Percentiles rank a stretch among this genome's conserved stretches.
These are phyloP conservation scores for Saccharomycopsis schoenii DNA, from an alignment of 805 yeast genomes.

Conservation along the genomic window DNA sequence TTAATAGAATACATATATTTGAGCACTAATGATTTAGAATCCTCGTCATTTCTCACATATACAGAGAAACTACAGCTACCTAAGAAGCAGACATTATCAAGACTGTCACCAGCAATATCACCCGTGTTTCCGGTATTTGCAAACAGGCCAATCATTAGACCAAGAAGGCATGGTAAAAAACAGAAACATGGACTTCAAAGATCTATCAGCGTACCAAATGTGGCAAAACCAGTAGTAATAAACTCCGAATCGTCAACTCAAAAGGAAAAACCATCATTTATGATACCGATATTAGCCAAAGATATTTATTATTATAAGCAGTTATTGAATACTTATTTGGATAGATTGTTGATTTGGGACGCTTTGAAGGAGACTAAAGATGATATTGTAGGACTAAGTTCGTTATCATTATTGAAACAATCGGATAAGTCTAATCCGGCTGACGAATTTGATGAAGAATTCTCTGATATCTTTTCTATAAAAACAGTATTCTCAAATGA, in stretches of 20 bases:
- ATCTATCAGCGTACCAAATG: not conserved
- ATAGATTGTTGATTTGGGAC: slow-evolving; percentile 17
- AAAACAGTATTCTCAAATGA: slow-evolving; percentile 6
- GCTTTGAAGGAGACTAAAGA: slow-evolving; percentile 9
- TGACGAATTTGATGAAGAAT: not conserved
- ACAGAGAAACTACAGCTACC: not conserved
- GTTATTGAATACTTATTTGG: slow-evolving; percentile 11
- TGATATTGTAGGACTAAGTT: not conserved
- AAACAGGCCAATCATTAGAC: not conserved
- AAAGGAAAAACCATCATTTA: not conserved
- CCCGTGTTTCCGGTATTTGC: not conserved
- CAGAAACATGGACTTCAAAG: not conserved
- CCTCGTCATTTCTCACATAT: not conserved
- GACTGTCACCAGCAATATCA: not conserved
- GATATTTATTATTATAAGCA: slow-evolving; percentile 5
- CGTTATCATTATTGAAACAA: not conserved
- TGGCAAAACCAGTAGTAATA: not conserved
- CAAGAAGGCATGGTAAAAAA: not conserved
- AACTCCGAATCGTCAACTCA: not conserved
- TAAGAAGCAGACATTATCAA: not conserved
- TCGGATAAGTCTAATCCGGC: too few species aligned
- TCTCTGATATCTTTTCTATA: not conserved
- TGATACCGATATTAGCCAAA: not conserved
- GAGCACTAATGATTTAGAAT: slow-evolving; percentile 8
- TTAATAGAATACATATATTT: slow-evolving; percentile 7